Percentiles rank a stretch among this genome's conserved stretches.
Evolutionary conservation across 495 filamentous ascomycete genomes (phyloP).

Genomic region (Amorphotheca resinae): DNA sequence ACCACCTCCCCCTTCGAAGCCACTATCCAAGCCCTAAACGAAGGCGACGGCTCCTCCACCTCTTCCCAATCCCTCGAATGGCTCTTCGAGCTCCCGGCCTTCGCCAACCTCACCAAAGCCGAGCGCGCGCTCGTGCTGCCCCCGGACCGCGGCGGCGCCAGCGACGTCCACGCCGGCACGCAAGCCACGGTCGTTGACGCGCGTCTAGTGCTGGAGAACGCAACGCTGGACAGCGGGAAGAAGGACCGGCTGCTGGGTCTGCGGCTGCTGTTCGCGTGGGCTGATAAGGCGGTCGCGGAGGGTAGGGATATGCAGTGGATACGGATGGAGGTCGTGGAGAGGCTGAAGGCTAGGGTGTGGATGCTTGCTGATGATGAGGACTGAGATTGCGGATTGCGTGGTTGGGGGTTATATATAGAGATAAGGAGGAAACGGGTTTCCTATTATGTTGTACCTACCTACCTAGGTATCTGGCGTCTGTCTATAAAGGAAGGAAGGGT

Average conservation of each 20-base stretch:
- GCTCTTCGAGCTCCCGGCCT: slow-evolving; percentile 55
- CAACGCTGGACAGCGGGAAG: slow-evolving; percentile 43
- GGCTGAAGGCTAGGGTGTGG: slow-evolving; percentile 43
- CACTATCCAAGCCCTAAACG: slow-evolving; percentile 52
- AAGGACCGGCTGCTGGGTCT: slow-evolving; percentile 65
- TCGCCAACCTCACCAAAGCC: slow-evolving; percentile 56
- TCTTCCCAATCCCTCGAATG: slow-evolving; percentile 49
- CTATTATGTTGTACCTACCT: no score
- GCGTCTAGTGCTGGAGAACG: slow-evolving; percentile 55
- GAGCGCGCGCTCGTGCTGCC: slow-evolving; percentile 67
- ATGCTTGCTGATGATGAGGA: slow-evolving; percentile 30
- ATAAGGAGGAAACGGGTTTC: no score
- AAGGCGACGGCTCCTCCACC: slow-evolving; percentile 29
- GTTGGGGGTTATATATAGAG: no score
- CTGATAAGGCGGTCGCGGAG: slow-evolving; percentile 30
- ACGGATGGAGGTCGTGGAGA: slow-evolving; percentile 38
- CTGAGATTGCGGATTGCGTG: no score
- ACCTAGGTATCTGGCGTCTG: no score
- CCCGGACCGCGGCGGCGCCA: slow-evolving; percentile 34
- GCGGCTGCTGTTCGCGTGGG: slow-evolving; percentile 71
- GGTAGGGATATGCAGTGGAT: slow-evolving; percentile 33
- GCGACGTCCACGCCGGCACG: slow-evolving; percentile 34
- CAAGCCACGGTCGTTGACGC: slow-evolving; percentile 64
- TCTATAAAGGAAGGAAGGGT: no score
- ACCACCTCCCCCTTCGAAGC: slow-evolving; percentile 62